These are phyloP conservation scores for Citropsis articulata DNA, from an alignment of 345 rosid species.

Conservation along the genomic window DNA sequence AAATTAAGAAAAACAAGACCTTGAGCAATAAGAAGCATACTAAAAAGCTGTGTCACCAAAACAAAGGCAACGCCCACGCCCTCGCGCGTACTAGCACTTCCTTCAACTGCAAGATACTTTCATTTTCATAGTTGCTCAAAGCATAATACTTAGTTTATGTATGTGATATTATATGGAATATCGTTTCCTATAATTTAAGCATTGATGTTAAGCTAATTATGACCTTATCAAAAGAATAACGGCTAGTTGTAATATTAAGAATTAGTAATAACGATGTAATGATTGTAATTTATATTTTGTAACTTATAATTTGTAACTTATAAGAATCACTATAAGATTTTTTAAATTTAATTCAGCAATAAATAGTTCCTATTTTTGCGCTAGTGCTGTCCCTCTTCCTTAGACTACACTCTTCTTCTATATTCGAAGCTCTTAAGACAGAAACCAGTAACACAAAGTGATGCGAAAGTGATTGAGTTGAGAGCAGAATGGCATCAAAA, in stretches of 20 bases:
- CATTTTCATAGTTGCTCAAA: too few relatives aligned
- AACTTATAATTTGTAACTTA: not conserved
- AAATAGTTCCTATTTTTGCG: not conserved
- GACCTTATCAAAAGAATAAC: not conserved
- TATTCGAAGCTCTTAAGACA: not conserved
- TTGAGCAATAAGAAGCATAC: too few relatives aligned
- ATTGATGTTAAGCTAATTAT: not conserved
- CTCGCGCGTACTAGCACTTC: too few relatives aligned
- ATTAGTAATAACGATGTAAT: not conserved
- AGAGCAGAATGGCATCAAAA: constrained; percentile 29
- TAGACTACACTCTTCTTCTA: not conserved
- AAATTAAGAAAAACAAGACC: too few relatives aligned
- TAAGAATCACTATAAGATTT: not conserved
- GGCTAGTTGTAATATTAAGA: not conserved
- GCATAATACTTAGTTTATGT: too few relatives aligned
- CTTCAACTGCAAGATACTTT: too few relatives aligned
- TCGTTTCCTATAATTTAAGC: too few relatives aligned
- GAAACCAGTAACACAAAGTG: not conserved
- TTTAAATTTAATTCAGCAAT: not conserved
- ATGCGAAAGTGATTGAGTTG: not conserved
- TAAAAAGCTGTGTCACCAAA: too few relatives aligned
- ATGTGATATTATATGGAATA: too few relatives aligned
- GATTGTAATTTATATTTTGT: not conserved
- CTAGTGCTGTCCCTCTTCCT: not conserved
- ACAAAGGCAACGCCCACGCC: too few relatives aligned